Evolutionary conservation across 257 asterid genomes (phyloP).

Genomic region (Gentiana macrophylla): DNA sequence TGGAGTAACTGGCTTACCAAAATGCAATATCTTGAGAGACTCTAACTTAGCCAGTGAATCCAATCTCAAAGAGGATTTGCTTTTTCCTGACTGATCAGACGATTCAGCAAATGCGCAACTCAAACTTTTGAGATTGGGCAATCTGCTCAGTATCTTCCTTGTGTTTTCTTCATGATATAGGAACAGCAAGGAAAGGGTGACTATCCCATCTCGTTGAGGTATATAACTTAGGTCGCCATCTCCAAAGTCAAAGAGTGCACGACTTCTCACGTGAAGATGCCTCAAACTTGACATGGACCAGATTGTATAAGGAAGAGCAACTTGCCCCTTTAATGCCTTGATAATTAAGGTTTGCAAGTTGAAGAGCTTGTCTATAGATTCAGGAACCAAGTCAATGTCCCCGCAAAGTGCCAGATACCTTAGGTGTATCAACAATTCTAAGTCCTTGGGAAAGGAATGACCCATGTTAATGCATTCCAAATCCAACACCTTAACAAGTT

Average conservation of each 20-base stretch:
- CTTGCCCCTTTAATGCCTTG: conserved; percentile 5
- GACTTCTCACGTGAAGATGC: neutral
- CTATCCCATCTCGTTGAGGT: neutral
- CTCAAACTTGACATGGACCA: conserved; percentile 6
- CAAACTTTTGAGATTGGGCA: conserved; percentile 4
- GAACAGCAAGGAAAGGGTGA: conserved; percentile 1
- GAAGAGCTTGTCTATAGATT: neutral
- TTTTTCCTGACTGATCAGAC: neutral
- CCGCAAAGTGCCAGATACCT: neutral
- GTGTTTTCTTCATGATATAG: neutral
- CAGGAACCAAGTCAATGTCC: neutral
- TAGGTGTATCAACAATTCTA: neutral
- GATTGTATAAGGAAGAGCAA: neutral
- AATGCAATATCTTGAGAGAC: conserved; percentile 1
- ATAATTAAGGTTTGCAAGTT: conserved; percentile 7
- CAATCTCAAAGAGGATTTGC: neutral
- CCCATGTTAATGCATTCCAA: neutral
- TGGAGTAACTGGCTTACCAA: neutral
- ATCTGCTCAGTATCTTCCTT: neutral
- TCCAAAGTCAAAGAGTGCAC: neutral
- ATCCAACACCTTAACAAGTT: neutral
- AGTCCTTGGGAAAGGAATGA: neutral
- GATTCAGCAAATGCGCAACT: neutral
- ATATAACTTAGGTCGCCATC: neutral
- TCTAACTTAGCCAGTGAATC: neutral